Percentiles rank a stretch among this genome's conserved stretches.
Evolutionary conservation across 1,284 basidiomycete genomes (phyloP).

Genomic region (Sporisorium exsertum): DNA sequence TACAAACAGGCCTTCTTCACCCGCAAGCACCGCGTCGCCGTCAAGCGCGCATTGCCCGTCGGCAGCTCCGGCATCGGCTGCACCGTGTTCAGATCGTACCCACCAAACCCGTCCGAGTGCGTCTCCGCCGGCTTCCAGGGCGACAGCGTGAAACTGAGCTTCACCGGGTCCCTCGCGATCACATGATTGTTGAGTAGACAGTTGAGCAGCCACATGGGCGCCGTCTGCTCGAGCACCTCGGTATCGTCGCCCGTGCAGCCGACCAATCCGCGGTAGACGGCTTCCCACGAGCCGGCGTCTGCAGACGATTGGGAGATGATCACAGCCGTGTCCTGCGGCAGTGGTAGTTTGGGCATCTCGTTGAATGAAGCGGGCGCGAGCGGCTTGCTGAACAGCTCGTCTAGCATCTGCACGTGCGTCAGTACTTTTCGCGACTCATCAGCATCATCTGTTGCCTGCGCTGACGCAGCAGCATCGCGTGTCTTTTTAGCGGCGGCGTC

Average conservation of each 20-base stretch:
- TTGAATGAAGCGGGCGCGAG: slow-evolving; percentile 78
- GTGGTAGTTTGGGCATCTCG: slow-evolving; percentile 79
- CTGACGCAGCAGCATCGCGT: slow-evolving; percentile 11
- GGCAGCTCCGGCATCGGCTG: slow-evolving; percentile 40
- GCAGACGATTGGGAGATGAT: slow-evolving; percentile 85
- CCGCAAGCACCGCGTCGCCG: slow-evolving; percentile 85
- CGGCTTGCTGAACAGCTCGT: slow-evolving; percentile 77
- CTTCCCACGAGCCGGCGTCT: slow-evolving; percentile 79
- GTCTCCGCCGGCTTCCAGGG: slow-evolving; percentile 73
- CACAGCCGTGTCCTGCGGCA: slow-evolving; percentile 78
- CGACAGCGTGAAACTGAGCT: slow-evolving; percentile 81
- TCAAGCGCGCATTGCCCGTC: slow-evolving; percentile 83
- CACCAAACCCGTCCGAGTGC: slow-evolving; percentile 41
- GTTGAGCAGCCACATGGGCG: slow-evolving; percentile 90
- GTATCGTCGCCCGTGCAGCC: slow-evolving; percentile 77
- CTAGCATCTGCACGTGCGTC: slow-evolving; percentile 68
- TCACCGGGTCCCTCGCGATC: slow-evolving; percentile 33
- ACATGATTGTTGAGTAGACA: slow-evolving; percentile 76
- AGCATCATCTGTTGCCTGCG: neutral
- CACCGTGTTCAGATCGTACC: slow-evolving; percentile 20
- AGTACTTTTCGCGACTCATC: slow-evolving; percentile 11
- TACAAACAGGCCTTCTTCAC: slow-evolving; percentile 85
- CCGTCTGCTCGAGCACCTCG: slow-evolving; percentile 78
- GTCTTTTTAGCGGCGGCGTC: slow-evolving; percentile 29
- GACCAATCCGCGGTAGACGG: slow-evolving; percentile 79